Conservation (phyloP, 2,329 filamentous ascomycete species). For the Helotiales sp. region DNA sequence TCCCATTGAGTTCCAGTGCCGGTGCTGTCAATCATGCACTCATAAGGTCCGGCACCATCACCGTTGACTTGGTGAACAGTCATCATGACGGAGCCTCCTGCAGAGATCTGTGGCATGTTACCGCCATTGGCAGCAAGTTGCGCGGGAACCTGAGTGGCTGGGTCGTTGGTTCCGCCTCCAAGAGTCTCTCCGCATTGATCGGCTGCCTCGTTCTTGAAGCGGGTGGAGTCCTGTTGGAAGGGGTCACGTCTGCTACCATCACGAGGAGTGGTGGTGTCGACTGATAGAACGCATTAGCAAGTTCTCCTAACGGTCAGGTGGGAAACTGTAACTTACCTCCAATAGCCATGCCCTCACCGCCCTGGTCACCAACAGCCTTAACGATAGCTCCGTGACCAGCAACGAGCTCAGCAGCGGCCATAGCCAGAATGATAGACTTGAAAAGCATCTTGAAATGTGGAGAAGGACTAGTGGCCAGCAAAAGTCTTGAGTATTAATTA, state of each 20-base stretch:
- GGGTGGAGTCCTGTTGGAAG: slow-evolving; percentile 68
- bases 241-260: slow-evolving; percentile 64
- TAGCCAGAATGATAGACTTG: slow-evolving; percentile 52
- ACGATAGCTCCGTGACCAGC: slow-evolving; percentile 65
- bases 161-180: slow-evolving; percentile 58
- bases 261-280: slow-evolving; percentile 62
- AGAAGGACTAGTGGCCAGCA: slow-evolving; percentile 26
- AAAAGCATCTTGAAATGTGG: slow-evolving; percentile 46
- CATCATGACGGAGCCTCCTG: slow-evolving; percentile 62
- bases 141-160: slow-evolving; percentile 58
- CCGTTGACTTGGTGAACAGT: slow-evolving; percentile 70
- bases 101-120: slow-evolving; percentile 60
- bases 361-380: slow-evolving; percentile 60
- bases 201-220: slow-evolving; percentile 60
- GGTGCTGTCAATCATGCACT: slow-evolving; percentile 67
- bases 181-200: slow-evolving; percentile 64
- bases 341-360: slow-evolving; percentile 55
- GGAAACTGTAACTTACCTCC: slow-evolving; percentile 48
- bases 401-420: slow-evolving; percentile 59
- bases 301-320: neutral
- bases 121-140: slow-evolving; percentile 61
- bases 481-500: slow-evolving; percentile 19
- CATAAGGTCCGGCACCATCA: slow-evolving; percentile 67
- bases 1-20: slow-evolving; percentile 60
- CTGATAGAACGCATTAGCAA: slow-evolving; percentile 36